Evolutionary conservation across 1,284 basidiomycete species (phyloP).

Genomic region (Puccinia hordei): DNA sequence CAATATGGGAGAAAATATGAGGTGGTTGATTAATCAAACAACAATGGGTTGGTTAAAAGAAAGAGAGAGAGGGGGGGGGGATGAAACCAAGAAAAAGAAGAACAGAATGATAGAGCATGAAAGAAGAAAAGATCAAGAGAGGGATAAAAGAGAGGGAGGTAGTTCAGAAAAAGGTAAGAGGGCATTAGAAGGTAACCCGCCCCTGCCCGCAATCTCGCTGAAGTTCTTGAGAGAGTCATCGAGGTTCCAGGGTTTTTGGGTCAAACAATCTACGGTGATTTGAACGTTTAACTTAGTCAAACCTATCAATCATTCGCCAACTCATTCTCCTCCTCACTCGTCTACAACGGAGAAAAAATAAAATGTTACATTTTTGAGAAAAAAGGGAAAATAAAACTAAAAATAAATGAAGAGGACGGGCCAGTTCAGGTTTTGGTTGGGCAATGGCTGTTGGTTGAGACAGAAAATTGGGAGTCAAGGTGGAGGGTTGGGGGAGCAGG

Average conservation of each 20-base stretch:
- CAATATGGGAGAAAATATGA: too few relatives aligned
- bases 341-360: constrained; percentile 30
- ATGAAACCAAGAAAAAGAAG: too few relatives aligned
- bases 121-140: neutral
- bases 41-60: too few relatives aligned
- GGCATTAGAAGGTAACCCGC: constrained; percentile 32
- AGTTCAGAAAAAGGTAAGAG: neutral
- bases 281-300: constrained; percentile 74
- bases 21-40: too few relatives aligned
- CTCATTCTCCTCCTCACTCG: constrained; percentile 69
- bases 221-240: constrained; percentile 76
- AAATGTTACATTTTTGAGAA: neutral
- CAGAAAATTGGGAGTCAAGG: neutral
- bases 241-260: constrained; percentile 77
- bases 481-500: neutral
- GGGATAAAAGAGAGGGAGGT: neutral
- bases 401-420: too few relatives aligned
- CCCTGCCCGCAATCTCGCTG: constrained; percentile 63
- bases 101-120: too few relatives aligned
- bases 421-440: constrained; percentile 4
- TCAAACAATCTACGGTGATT: constrained; percentile 77
- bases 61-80: too few relatives aligned
- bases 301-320: constrained; percentile 69
- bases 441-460: neutral
- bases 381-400: too few relatives aligned